A percentile compares a stretch with the other conserved stretches of the same genome.
Conservation (phyloP, 495 filamentous ascomycete species). For the Penicillium coprophilum region DNA sequence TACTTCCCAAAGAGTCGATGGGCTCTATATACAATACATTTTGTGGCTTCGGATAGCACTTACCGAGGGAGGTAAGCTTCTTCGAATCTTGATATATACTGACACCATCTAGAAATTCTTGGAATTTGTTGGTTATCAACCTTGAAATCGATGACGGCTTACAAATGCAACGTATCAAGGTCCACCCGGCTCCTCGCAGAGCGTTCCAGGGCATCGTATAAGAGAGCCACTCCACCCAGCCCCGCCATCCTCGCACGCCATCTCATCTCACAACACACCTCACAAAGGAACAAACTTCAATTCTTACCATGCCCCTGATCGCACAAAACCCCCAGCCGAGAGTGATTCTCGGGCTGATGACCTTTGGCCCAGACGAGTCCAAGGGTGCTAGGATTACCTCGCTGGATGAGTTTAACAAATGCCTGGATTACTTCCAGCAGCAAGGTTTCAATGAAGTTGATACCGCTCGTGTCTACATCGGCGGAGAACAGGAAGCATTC, state of each 20-base stretch:
- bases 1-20: neutral
- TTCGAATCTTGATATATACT: neutral
- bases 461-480: constrained; percentile 74
- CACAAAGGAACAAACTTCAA: neutral
- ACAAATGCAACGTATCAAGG: neutral
- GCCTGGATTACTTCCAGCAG: constrained; percentile 67
- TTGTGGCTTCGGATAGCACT: neutral
- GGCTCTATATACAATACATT: neutral
- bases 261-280: constrained; percentile 7
- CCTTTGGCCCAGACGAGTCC: constrained; percentile 52
- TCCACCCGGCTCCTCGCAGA: neutral
- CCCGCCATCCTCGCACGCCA: constrained; percentile 9
- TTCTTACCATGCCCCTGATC: constrained; percentile 54
- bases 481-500: constrained; percentile 76
- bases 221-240: constrained; percentile 14
- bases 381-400: constrained; percentile 70
- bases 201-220: neutral
- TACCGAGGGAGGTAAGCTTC: neutral
- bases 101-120: neutral
- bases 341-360: constrained; percentile 62
- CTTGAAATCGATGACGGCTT: neutral
- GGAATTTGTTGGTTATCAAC: neutral
- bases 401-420: constrained; percentile 60
- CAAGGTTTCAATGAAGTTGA: constrained; percentile 79
- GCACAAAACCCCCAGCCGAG: constrained; percentile 49